phyloP scores from a whole-genome alignment of 2,329 filamentous ascomycete species.

The Myriosclerotinia curreyana region DNA sequence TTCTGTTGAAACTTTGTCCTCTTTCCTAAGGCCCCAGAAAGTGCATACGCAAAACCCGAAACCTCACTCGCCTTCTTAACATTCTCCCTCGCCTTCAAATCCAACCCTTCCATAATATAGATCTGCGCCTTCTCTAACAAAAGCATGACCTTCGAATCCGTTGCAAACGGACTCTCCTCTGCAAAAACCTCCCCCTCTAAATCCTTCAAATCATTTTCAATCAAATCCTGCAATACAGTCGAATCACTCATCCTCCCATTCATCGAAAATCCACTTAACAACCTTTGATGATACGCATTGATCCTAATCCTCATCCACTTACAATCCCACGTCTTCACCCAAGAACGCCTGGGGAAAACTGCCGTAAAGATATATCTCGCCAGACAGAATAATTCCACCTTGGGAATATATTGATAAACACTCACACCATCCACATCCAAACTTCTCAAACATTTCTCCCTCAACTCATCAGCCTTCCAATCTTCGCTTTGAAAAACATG shows the following conservation, averaged over 20 bases:
- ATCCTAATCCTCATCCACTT: slow-evolving; percentile 59
- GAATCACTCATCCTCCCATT: slow-evolving; percentile 48
- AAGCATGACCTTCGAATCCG: slow-evolving; percentile 62
- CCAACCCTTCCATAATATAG: slow-evolving; percentile 78
- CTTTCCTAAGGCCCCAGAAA: slow-evolving; percentile 86
- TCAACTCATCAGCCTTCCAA: slow-evolving; percentile 29
- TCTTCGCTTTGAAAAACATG: slow-evolving; percentile 41
- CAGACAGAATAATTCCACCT: slow-evolving; percentile 78
- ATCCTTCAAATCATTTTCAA: slow-evolving; percentile 56
- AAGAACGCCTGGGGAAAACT: slow-evolving; percentile 36
- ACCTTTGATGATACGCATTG: slow-evolving; percentile 68
- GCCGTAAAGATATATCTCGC: slow-evolving; percentile 53
- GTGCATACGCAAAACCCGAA: slow-evolving; percentile 72
- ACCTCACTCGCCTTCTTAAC: slow-evolving; percentile 64
- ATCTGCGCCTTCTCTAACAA: slow-evolving; percentile 79
- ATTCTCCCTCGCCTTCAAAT: slow-evolving; percentile 69
- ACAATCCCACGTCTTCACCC: slow-evolving; percentile 32
- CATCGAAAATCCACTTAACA: slow-evolving; percentile 46
- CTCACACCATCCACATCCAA: slow-evolving; percentile 81
- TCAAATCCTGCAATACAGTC: slow-evolving; percentile 56
- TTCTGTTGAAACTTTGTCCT: slow-evolving; percentile 76
- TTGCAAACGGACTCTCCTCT: slow-evolving; percentile 41
- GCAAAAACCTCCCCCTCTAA: slow-evolving; percentile 46
- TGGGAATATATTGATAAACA: slow-evolving; percentile 78
- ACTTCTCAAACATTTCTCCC: slow-evolving; percentile 60